A percentile compares a stretch with the other conserved stretches of the same genome.
phyloP scores from a whole-genome alignment of 768 basidiomycete species.

The Paxillus rubicundulus region DNA sequence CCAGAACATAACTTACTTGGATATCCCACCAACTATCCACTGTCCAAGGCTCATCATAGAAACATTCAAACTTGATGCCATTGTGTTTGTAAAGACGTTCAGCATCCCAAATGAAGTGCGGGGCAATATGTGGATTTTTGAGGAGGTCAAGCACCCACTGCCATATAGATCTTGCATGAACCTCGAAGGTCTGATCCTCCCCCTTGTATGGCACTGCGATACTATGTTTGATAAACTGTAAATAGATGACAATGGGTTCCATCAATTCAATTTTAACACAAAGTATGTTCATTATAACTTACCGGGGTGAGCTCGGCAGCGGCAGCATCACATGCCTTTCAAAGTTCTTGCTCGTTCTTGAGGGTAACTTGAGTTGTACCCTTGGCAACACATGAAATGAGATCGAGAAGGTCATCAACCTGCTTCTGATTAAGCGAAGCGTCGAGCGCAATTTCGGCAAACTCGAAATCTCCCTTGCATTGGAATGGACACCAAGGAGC shows the following conservation, averaged over 20 bases:
- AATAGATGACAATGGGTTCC: neutral
- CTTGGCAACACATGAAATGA: neutral
- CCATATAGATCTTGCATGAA: slow-evolving; percentile 4
- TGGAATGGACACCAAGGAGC: slow-evolving; percentile 6
- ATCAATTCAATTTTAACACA: neutral
- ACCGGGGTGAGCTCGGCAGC: slow-evolving; percentile 6
- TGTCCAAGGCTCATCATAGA: slow-evolving; percentile 38
- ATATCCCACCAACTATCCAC: slow-evolving; percentile 36
- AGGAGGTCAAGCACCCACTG: slow-evolving; percentile 6
- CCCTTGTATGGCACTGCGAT: slow-evolving; percentile 8
- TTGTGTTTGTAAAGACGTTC: slow-evolving; percentile 25
- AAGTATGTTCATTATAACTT: neutral
- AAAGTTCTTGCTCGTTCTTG: slow-evolving; percentile 2
- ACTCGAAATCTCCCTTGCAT: slow-evolving; percentile 5
- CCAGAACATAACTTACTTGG: slow-evolving; percentile 27
- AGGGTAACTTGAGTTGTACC: slow-evolving; percentile 19
- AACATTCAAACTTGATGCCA: slow-evolving; percentile 22
- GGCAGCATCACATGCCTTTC: neutral
- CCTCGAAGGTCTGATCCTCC: neutral
- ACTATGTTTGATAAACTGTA: slow-evolving; percentile 1
- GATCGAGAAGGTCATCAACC: slow-evolving; percentile 1
- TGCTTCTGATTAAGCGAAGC: slow-evolving; percentile 10
- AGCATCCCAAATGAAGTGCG: slow-evolving; percentile 33
- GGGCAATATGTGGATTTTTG: neutral
- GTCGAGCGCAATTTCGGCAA: slow-evolving; percentile 8